Base-by-base conservation (phyloP, 2,329 filamentous ascomycete genomes). In the Colletotrichum acutatum region DNA sequence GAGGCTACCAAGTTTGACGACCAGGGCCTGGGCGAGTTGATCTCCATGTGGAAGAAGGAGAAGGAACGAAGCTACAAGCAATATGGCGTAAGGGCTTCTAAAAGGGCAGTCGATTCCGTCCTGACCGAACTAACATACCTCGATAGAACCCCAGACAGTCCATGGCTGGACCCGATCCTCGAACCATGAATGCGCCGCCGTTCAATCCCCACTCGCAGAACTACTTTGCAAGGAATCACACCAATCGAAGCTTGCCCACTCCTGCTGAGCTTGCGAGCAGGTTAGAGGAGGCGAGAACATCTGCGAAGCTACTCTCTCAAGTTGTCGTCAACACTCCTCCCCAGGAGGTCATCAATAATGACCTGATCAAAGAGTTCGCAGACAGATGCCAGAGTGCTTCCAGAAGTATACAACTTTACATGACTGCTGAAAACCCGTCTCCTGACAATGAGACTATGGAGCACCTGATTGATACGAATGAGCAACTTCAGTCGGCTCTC, bases 381-480 rank as follows among this genome's bases (percentile, higher is more conserved):
- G 93, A 97, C 77, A 92, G 97, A 28, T 98, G 96, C 80, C 91
- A 92, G 75, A 90, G 91, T 68, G 96, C 96, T 5, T 92, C 94
- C 65, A 89, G 92, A 66, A 94, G 93, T 79, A 91, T 98, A 77
- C 95, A 98, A 79, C 87, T 88, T 37, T 98, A 97, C 83, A 98
- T 98, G 86, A 88, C 91, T 54, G 90, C 92, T 59, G 91, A 93
- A 69, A 90, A 94, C 79, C 95, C 96, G 0, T 81, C 90, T 1
- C 95, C 96, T 0, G 97, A 98, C 81, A 96, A 98, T 78, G 93
- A 98, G 76, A 98, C 96, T 1, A 95, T 98, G 89, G 91, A 97
- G 80, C 95, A 91, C 16, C 86, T 99, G 74, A 98, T 99, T 78
- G 95, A 98, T 82, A 97, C 95, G 16, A 98, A 97, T 80, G 97